Percentiles rank a stretch among this genome's conserved stretches.
These are phyloP conservation scores for Aspergillus sp. DNA, from an alignment of 2,329 filamentous ascomycete genomes.

Conservation along the genomic window DNA sequence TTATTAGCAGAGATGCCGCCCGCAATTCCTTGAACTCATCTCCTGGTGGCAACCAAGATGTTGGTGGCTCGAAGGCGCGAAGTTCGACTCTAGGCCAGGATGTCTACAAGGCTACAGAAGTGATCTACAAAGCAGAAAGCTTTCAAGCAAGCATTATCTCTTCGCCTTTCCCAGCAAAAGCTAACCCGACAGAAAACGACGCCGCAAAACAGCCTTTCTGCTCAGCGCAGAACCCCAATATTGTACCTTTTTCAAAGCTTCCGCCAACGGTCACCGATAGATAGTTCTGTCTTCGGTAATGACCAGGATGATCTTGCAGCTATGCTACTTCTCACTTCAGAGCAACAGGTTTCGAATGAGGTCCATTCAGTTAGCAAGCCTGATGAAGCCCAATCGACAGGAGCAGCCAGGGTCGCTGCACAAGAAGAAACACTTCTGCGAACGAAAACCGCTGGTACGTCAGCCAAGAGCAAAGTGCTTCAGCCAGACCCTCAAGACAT, in stretches of 20 bases:
- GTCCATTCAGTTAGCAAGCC: not conserved
- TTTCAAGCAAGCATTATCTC: constrained; percentile 15
- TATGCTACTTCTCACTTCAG: constrained; percentile 30
- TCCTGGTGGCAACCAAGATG: not conserved
- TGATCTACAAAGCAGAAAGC: constrained; percentile 22
- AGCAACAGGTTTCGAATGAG: not conserved
- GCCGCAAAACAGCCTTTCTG: not conserved
- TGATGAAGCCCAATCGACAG: not conserved
- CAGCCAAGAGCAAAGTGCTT: not conserved
- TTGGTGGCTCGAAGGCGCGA: not conserved
- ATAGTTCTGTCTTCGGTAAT: constrained; percentile 20
- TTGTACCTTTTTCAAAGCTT: constrained; percentile 39
- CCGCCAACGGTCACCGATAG: constrained; percentile 20
- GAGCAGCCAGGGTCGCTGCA: not conserved
- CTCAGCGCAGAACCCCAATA: constrained; percentile 17
- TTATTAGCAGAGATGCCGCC: not conserved
- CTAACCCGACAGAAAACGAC: not conserved
- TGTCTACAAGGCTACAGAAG: constrained; percentile 19
- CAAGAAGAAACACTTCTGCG: not conserved
- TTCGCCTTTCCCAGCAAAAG: constrained; percentile 5
- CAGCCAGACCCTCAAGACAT: not conserved
- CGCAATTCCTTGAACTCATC: not conserved
- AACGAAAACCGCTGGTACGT: not conserved
- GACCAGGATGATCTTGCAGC: constrained; percentile 32
- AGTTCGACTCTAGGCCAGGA: constrained; percentile 3